A percentile compares a stretch with the other conserved stretches of the same genome.
These are phyloP conservation scores for Echium plantagineum DNA, from an alignment of 257 asterid species.

Conservation along the genomic window DNA sequence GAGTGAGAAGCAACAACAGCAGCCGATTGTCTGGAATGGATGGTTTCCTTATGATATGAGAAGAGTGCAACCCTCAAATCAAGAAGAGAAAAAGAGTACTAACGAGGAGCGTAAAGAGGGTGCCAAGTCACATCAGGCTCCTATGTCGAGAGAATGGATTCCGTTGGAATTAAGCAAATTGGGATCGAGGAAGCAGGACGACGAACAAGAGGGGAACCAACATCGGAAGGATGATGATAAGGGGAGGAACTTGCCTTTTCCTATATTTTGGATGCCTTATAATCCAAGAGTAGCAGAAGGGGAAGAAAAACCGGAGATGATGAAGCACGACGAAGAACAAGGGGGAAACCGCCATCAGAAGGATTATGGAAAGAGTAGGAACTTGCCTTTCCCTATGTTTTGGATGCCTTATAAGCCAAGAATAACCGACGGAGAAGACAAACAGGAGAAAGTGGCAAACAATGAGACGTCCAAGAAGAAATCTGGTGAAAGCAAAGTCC, in stretches of 20 bases:
- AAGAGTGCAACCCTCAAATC: slow-evolving; percentile 13
- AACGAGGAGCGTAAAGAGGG: slow-evolving; percentile 4
- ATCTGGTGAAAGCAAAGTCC: not conserved
- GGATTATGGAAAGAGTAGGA: slow-evolving; percentile 11
- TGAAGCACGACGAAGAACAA: slow-evolving; percentile 18
- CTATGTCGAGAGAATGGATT: slow-evolving; percentile 24
- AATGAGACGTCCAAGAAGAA: slow-evolving; percentile 6
- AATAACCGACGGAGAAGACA: slow-evolving; percentile 7
- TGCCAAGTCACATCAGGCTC: slow-evolving; percentile 16
- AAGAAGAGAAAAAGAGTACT: slow-evolving; percentile 1
- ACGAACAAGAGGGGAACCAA: slow-evolving; percentile 5
- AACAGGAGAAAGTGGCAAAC: not conserved
- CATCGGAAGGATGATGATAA: slow-evolving; percentile 7
- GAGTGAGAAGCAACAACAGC: slow-evolving; percentile 5
- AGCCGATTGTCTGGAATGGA: slow-evolving; percentile 21
- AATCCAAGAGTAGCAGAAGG: slow-evolving; percentile 20
- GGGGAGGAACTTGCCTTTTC: slow-evolving; percentile 30
- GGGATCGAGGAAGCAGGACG: slow-evolving; percentile 18
- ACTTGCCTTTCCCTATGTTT: slow-evolving; percentile 35
- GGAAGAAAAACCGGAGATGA: slow-evolving; percentile 6
- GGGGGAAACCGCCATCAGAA: slow-evolving; percentile 6
- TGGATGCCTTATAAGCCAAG: slow-evolving; percentile 52
- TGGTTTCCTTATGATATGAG: slow-evolving; percentile 33
- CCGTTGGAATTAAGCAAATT: slow-evolving; percentile 26
- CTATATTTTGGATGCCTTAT: slow-evolving; percentile 51